Percentiles rank a stretch among this genome's conserved stretches.
phyloP scores from a whole-genome alignment of 139 green algal genomes.

The Picochlorum sp. region DNA sequence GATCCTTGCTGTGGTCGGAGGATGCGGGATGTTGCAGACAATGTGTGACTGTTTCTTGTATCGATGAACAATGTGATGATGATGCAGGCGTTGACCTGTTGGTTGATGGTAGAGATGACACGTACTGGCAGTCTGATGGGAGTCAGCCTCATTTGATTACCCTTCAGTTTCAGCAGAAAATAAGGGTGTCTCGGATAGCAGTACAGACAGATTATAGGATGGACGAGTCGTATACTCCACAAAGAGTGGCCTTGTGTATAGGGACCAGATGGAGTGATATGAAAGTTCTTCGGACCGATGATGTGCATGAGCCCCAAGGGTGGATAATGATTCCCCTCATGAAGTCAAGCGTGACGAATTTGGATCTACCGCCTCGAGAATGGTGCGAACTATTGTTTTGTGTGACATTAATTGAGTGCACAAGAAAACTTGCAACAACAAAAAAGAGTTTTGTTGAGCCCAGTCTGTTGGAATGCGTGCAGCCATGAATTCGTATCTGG shows the following conservation, averaged over 20 bases:
- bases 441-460: neutral
- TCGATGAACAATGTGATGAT: no score
- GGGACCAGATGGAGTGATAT: slow-evolving; percentile 72
- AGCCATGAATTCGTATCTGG: slow-evolving; percentile 9
- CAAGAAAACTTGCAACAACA: no score
- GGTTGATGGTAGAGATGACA: slow-evolving; percentile 78
- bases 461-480: neutral
- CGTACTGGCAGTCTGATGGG: slow-evolving; percentile 93
- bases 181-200: slow-evolving; percentile 54
- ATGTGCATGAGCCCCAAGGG: slow-evolving; percentile 77
- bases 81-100: slow-evolving; percentile 90
- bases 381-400: neutral
- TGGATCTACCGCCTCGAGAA: neutral
- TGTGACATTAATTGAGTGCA: no score
- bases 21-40: no score
- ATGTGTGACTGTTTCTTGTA: no score
- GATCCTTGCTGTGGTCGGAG: no score
- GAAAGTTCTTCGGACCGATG: slow-evolving; percentile 62
- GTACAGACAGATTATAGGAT: slow-evolving; percentile 84
- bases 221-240: slow-evolving; percentile 96
- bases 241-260: slow-evolving; percentile 65
- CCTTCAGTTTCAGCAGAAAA: slow-evolving; percentile 76
- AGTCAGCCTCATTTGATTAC: slow-evolving; percentile 87
- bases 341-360: neutral
- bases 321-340: slow-evolving; percentile 69